Evolutionary conservation across 2,329 filamentous ascomycete genomes (phyloP), one percentile per base, ranked within the genome.

Genomic region (Colletotrichum gigasporum): DNA sequence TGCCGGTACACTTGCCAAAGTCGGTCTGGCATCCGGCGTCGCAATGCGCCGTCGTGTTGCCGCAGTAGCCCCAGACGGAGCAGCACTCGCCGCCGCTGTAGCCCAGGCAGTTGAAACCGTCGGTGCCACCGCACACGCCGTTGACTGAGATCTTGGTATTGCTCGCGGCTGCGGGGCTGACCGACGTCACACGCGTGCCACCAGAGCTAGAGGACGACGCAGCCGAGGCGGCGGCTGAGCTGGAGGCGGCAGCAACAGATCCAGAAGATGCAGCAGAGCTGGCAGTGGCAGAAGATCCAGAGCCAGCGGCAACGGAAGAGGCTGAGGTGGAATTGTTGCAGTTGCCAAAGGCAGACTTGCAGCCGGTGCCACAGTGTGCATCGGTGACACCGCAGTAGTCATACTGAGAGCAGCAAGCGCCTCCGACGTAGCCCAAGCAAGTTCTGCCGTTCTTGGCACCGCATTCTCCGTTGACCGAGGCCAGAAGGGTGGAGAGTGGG

Each of bases 11-110:
- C 14, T 37, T 37, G 20, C 69, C 69, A 18, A 68, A 70, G 7
- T 18, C 20, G n/a, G 30, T 41, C 26, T 70, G 66, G 16, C 68
- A 70, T n/a, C 58, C 68, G 9, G 48, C 32, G 10, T 64, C 69
- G 32, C 69, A 70, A 57, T 69, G 68, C 8, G 50, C 59, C 20
- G 56, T 51, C 3, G 59, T 65, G 45, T 22, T 48, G 9, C 69
- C 69, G 14, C 69, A 70, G 59, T 61, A 70, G 12, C 59, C 62
- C 24, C 61, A 69, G 14, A 63, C 39, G 12, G 68, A 70, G 22
- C 69, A 70, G 63, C 69, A 70, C 52, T 67, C 63, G 14, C 65
- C 65, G 53, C 44, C 65, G 14, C 14, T 45, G 39, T 62, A 65
- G 7, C 65, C 65, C 18, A 62, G 45, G 51, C 62, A 67, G 55